Conservation (phyloP, 169 alveolate species). For the Cryptosporidium tyzzeri region DNA sequence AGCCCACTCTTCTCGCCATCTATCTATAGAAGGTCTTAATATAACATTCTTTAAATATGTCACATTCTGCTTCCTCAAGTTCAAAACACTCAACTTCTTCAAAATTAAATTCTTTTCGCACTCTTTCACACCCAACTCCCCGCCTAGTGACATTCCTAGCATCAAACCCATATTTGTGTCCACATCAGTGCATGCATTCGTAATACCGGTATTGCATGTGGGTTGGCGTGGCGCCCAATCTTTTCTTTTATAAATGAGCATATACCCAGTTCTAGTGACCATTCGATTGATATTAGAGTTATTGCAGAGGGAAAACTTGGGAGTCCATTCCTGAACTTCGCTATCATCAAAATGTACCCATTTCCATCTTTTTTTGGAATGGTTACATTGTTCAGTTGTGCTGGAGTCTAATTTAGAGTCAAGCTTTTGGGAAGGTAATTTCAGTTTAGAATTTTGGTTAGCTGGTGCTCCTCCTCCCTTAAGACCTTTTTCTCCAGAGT, state of each 20-base stretch:
- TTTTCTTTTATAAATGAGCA: slow-evolving; percentile 69
- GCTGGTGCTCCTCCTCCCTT: slow-evolving; percentile 15
- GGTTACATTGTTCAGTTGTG: not conserved
- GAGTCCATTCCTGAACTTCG: slow-evolving; percentile 68
- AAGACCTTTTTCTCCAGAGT: slow-evolving; percentile 32
- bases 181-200: not conserved
- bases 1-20: slow-evolving; percentile 66
- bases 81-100: slow-evolving; percentile 31
- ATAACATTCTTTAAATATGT: slow-evolving; percentile 34
- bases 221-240: slow-evolving; percentile 38
- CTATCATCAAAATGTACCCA: slow-evolving; percentile 75
- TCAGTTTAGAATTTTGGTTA: not conserved
- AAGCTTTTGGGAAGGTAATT: not conserved
- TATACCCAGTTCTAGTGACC: slow-evolving; percentile 67
- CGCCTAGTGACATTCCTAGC: not conserved
- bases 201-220: not conserved
- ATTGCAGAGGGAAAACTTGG: slow-evolving; percentile 43
- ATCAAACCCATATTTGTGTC: not conserved
- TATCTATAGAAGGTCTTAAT: slow-evolving; percentile 43
- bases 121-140: not conserved
- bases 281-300: slow-evolving; percentile 33
- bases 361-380: slow-evolving; percentile 32
- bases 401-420: not conserved
- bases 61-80: slow-evolving; percentile 54
- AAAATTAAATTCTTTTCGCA: not conserved